These are phyloP conservation scores for Xylariaceae sp. DNA, from an alignment of 2,329 filamentous ascomycete genomes.

Conservation along the genomic window DNA sequence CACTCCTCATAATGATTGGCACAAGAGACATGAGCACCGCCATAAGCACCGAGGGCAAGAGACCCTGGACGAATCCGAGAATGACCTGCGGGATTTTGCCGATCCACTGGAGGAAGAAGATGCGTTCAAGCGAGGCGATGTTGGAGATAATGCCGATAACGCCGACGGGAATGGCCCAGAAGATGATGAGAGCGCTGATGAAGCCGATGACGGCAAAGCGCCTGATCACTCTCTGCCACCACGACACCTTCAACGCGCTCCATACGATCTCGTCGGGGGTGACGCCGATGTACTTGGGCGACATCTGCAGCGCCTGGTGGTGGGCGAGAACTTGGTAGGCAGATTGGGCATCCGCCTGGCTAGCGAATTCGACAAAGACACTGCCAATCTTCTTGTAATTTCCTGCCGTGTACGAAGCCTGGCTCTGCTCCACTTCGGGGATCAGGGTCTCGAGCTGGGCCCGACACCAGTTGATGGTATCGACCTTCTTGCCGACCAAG, in stretches of 20 bases:
- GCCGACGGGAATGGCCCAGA: conserved; percentile 74
- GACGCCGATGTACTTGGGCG: conserved; percentile 77
- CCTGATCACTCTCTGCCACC: conserved; percentile 79
- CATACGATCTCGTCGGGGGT: conserved; percentile 81
- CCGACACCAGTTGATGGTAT: conserved; percentile 88
- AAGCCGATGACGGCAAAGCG: conserved; percentile 64
- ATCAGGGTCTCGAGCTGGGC: conserved; percentile 70
- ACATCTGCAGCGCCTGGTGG: conserved; percentile 81
- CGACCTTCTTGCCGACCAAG: conserved; percentile 79
- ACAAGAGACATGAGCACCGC: conserved; percentile 82
- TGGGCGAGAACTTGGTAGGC: conserved; percentile 85
- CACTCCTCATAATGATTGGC: conserved; percentile 73
- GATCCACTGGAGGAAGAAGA: conserved; percentile 68
- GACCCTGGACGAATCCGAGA: conserved; percentile 75
- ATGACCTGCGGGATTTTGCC: conserved; percentile 63
- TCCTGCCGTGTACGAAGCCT: conserved; percentile 60
- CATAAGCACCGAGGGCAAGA: conserved; percentile 74
- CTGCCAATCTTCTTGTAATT: conserved; percentile 63
- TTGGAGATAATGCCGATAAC: conserved; percentile 84
- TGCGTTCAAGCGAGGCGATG: conserved; percentile 60
- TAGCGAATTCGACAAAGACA: conserved; percentile 86
- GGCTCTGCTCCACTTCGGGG: conserved; percentile 63
- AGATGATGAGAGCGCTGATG: conserved; percentile 73
- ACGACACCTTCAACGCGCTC: conserved; percentile 74
- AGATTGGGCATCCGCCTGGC: conserved; percentile 75